A percentile compares a stretch with the other conserved stretches of the same genome.
phyloP scores from a whole-genome alignment of 495 filamentous ascomycete species.

The Neurospora sp. region DNA sequence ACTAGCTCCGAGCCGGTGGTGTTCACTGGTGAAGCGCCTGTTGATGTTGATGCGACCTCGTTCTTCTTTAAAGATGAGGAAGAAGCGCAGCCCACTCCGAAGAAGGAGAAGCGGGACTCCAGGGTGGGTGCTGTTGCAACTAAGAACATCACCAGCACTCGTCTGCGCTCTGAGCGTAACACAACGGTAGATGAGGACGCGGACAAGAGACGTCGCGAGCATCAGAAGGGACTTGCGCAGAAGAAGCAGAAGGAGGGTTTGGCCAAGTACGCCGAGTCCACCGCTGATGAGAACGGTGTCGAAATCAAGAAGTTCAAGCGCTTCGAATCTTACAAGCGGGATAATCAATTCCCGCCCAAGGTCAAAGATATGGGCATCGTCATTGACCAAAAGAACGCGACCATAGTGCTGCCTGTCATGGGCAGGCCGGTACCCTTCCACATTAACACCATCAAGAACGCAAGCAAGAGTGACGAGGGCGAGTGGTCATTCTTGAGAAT shows the following conservation, averaged over 20 bases:
- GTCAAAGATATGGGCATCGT: slow-evolving; percentile 79
- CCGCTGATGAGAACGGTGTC: slow-evolving; percentile 77
- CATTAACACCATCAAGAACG: slow-evolving; percentile 98
- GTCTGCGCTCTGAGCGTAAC: slow-evolving; percentile 81
- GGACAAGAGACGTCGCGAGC: slow-evolving; percentile 76
- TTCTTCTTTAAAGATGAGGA: slow-evolving; percentile 96
- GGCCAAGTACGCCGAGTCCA: slow-evolving; percentile 68
- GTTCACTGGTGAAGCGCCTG: slow-evolving; percentile 86
- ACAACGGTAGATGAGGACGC: slow-evolving; percentile 82
- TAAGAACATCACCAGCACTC: slow-evolving; percentile 88
- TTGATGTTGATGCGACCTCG: slow-evolving; percentile 81
- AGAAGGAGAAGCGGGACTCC: slow-evolving; percentile 74
- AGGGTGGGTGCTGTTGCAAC: slow-evolving; percentile 75
- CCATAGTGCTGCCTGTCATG: slow-evolving; percentile 92
- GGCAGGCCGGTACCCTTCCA: slow-evolving; percentile 96
- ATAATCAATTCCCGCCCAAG: slow-evolving; percentile 80
- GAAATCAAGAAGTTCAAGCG: slow-evolving; percentile 94
- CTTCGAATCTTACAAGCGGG: slow-evolving; percentile 97
- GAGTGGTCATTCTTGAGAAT: slow-evolving; percentile 90
- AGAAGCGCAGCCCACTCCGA: slow-evolving; percentile 53
- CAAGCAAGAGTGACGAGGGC: slow-evolving; percentile 87
- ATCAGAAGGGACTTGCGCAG: slow-evolving; percentile 80
- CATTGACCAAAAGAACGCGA: slow-evolving; percentile 81
- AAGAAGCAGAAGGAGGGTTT: slow-evolving; percentile 87
- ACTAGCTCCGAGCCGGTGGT: slow-evolving; percentile 64